A percentile compares a stretch with the other conserved stretches of the same genome.
Evolutionary conservation across 2,329 filamentous ascomycete genomes (phyloP).

Genomic region (Cordyceps fumosorosea): DNA sequence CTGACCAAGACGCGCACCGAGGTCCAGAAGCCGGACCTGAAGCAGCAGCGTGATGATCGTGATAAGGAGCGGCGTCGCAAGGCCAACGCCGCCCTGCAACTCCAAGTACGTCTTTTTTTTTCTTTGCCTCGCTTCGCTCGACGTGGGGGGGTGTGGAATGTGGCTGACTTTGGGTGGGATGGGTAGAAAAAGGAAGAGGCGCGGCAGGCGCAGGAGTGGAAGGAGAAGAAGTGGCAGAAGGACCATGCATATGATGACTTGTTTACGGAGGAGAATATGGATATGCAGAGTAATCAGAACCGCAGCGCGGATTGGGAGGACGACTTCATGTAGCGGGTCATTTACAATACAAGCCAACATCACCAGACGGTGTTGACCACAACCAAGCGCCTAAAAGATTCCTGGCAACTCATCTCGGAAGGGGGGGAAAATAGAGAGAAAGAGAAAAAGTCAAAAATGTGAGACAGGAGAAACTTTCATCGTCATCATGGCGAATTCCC

Average conservation of each 20-base stretch:
- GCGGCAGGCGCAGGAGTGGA: constrained; percentile 66
- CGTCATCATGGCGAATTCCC: too few species aligned
- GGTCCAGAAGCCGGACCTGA: constrained; percentile 70
- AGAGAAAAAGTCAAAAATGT: too few species aligned
- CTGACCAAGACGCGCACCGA: constrained; percentile 95
- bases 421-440: too few species aligned
- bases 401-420: too few species aligned
- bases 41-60: constrained; percentile 73
- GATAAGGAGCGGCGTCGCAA: constrained; percentile 63
- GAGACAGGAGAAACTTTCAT: too few species aligned
- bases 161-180: neutral
- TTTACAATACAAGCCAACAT: too few species aligned
- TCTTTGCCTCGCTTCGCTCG: neutral
- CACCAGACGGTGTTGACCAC: too few species aligned
- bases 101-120: constrained; percentile 42
- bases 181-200: constrained; percentile 69
- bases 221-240: constrained; percentile 88
- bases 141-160: too few species aligned
- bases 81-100: constrained; percentile 57
- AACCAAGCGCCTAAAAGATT: too few species aligned
- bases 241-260: constrained; percentile 97
- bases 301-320: constrained; percentile 71
- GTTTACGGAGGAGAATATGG: constrained; percentile 76
- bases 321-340: constrained; percentile 71
- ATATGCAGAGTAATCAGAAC: constrained; percentile 76